Percentiles rank a stretch among this genome's conserved stretches.
phyloP scores from a whole-genome alignment of 2,329 filamentous ascomycete genomes.

The Grosmannia huntii region DNA sequence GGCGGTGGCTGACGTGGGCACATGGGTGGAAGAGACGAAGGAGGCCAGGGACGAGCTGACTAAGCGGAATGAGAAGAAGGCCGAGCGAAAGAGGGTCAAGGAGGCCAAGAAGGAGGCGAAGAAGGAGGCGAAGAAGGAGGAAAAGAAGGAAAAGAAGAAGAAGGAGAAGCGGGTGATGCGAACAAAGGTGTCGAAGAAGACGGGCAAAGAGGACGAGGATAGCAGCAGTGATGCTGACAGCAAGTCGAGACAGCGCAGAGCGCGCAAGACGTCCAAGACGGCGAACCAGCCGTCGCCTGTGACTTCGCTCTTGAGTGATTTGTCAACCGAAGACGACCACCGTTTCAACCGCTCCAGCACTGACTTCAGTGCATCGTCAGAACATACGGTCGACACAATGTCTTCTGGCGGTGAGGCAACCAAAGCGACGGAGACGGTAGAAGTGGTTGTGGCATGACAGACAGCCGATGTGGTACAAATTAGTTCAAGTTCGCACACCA shows the following conservation, averaged over 20 bases:
- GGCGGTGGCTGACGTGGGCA: conserved; percentile 32
- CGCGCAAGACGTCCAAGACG: background rate
- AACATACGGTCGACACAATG: background rate
- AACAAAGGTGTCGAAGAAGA: background rate
- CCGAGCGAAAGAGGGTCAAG: conserved; percentile 22
- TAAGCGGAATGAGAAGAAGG: conserved; percentile 26
- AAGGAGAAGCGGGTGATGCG: background rate
- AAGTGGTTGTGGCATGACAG: too few species aligned
- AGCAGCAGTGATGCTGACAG: background rate
- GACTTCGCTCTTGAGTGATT: background rate
- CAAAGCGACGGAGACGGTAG: too few species aligned
- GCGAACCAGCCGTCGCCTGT: background rate
- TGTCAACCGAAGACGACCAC: background rate
- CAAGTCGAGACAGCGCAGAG: background rate
- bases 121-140: conserved; percentile 9
- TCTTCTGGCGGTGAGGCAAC: background rate
- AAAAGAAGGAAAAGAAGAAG: background rate
- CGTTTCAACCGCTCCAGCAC: background rate
- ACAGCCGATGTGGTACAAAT: too few species aligned
- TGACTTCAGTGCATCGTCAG: background rate
- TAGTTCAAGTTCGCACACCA: background rate
- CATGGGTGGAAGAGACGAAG: conserved; percentile 37
- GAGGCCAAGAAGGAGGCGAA: conserved; percentile 15
- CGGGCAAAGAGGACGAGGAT: background rate
- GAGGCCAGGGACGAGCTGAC: conserved; percentile 32